phyloP scores from a whole-genome alignment of 345 rosid species.

The Hibiscus syriacus region DNA sequence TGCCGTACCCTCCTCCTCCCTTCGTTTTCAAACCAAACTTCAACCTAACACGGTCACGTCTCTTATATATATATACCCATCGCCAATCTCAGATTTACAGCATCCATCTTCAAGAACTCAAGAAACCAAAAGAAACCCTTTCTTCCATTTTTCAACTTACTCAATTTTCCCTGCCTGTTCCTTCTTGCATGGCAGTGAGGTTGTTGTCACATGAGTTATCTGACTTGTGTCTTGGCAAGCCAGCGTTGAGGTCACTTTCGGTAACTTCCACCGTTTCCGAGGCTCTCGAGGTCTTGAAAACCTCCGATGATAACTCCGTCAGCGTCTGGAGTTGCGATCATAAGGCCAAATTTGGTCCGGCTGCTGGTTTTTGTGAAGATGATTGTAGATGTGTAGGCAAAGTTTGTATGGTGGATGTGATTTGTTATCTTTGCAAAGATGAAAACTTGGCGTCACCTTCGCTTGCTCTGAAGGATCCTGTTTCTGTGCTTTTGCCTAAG shows the following conservation, averaged over 20 bases:
- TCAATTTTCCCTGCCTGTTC: neutral
- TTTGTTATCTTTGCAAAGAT: constrained; percentile 59
- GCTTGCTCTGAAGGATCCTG: constrained; percentile 45
- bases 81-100: neutral
- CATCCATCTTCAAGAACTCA: neutral
- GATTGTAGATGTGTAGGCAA: constrained; percentile 75
- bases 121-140: neutral
- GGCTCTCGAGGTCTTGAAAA: constrained; percentile 47
- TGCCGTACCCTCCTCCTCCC: constrained; percentile 8
- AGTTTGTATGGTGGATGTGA: constrained; percentile 82
- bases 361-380: neutral
- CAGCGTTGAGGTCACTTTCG: constrained; percentile 61
- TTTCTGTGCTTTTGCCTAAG: constrained; percentile 59
- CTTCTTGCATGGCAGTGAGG: constrained; percentile 66
- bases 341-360: neutral
- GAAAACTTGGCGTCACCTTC: constrained; percentile 44
- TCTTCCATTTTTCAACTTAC: neutral
- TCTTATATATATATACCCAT: neutral
- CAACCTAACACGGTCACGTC: neutral
- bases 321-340: constrained; percentile 80
- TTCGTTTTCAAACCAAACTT: neutral
- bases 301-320: constrained; percentile 49
- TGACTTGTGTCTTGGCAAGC: constrained; percentile 96
- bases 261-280: constrained; percentile 47
- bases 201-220: constrained; percentile 53